Evolutionary conservation across 768 basidiomycete species (phyloP).

Genomic region (Coprinopsis marcescibilis): DNA sequence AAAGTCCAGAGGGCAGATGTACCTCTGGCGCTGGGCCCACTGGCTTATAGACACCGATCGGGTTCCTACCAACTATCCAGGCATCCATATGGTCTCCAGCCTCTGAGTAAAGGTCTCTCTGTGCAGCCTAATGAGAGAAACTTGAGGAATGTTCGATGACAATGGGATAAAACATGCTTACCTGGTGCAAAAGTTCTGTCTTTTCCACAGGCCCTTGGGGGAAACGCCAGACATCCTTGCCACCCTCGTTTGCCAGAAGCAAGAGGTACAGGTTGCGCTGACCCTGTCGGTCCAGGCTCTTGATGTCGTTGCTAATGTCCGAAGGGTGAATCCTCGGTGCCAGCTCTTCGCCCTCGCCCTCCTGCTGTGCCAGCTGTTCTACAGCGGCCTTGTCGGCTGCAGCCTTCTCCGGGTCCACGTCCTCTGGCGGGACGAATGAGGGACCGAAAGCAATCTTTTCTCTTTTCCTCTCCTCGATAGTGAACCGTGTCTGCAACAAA

Average conservation of each 20-base stretch:
- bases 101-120: slow-evolving; percentile 59
- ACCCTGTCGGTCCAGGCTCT: slow-evolving; percentile 75
- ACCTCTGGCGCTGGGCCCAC: slow-evolving; percentile 34
- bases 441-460: slow-evolving; percentile 73
- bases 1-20: slow-evolving; percentile 11
- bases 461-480: slow-evolving; percentile 64
- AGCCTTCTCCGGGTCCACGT: slow-evolving; percentile 38
- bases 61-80: slow-evolving; percentile 90
- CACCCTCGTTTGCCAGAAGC: slow-evolving; percentile 46
- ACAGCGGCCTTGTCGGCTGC: slow-evolving; percentile 53
- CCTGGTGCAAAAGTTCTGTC: slow-evolving; percentile 75
- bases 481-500: slow-evolving; percentile 75
- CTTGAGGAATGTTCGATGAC: background rate
- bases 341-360: slow-evolving; percentile 58
- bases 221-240: slow-evolving; percentile 69
- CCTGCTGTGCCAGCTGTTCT: slow-evolving; percentile 50
- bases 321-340: slow-evolving; percentile 57
- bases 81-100: slow-evolving; percentile 85
- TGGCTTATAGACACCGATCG: slow-evolving; percentile 73
- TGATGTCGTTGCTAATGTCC: slow-evolving; percentile 54
- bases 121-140: slow-evolving; percentile 52
- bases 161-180: slow-evolving; percentile 23
- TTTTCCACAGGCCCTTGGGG: slow-evolving; percentile 61
- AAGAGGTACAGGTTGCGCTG: slow-evolving; percentile 89
- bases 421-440: slow-evolving; percentile 43